Evolutionary conservation across 2,329 filamentous ascomycete genomes (phyloP), one percentile per base, ranked within the genome.

Genomic region (Apiospora kogelbergensis): DNA sequence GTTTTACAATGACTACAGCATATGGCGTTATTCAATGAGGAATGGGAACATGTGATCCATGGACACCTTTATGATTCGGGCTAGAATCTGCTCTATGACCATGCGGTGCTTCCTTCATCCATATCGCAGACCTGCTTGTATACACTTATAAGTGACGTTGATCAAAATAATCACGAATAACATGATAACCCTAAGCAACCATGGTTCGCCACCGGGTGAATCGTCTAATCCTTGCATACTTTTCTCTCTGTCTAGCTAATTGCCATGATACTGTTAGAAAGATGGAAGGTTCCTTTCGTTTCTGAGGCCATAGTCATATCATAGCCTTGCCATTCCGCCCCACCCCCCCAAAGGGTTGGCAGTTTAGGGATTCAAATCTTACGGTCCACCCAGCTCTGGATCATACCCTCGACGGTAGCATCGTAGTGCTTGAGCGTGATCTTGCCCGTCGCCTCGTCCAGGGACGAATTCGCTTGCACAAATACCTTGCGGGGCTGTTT

Each of bases 401-500:
- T 91, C 84, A 98, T 90, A 6, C 95, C 95, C 79, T 92, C 88
- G 7, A 91, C 83, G 6, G 89, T 93, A 0, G 94, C 87, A 74
- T 97, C 93, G 80, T 98, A 98, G 82, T 98, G 94, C 82, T 91
- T 93, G 80, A 97, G 81, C 17, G 85, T 86, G 40, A 97, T 93
- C 78, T 90, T 88, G 69, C 92, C 93, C 0, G 86, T 88, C 15
- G 86, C 82, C 78, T 89, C 86, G 71, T 91, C 89, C 48, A 96
- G 77, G 68, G 90, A 86, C 0, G 95, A 98, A 80, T 97, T 98
- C 70, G 93, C 94, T 83, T 98, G 95, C 67, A 98, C 94, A 82
- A 97, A 98, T 60, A 98, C 91, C 84, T 95, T 95, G 70, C 92
- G 84, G n/a, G 93, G 92, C 81, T 93, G 91, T 83, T 93, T 93